Evolutionary conservation across 768 basidiomycete genomes (phyloP).

Genomic region (Guyanaporus albipodus): DNA sequence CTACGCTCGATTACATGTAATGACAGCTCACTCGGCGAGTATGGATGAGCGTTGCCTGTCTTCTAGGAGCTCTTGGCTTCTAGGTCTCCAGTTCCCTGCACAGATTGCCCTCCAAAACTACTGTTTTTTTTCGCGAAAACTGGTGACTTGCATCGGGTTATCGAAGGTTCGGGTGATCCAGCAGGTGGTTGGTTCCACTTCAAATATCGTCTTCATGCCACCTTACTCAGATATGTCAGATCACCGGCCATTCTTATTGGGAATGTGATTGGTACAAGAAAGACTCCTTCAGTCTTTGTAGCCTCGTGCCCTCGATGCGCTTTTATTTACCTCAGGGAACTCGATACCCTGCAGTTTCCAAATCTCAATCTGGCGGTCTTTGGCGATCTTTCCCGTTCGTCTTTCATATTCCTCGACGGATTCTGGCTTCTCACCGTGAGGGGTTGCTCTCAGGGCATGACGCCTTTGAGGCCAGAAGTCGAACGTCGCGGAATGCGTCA

Average conservation of each 20-base stretch:
- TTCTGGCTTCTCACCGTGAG: constrained; percentile 74
- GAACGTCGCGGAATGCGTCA: constrained; percentile 76
- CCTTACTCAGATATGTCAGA: constrained; percentile 2
- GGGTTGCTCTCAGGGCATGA: constrained; percentile 78
- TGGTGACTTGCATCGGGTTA: no score
- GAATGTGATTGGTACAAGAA: constrained; percentile 5
- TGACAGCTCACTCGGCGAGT: constrained; percentile 7
- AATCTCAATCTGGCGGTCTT: constrained; percentile 68
- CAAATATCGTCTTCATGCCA: neutral
- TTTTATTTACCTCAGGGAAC: constrained; percentile 30
- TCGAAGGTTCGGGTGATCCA: constrained; percentile 9
- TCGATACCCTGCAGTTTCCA: constrained; percentile 64
- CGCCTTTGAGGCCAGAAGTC: constrained; percentile 78
- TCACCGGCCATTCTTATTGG: neutral
- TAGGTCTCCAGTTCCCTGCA: no score
- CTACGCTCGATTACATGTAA: constrained; percentile 19
- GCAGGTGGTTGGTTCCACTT: constrained; percentile 6
- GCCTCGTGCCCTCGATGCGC: constrained; percentile 41
- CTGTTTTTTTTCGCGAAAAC: no score
- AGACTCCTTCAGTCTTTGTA: constrained; percentile 52
- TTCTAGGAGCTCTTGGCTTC: constrained; percentile 19
- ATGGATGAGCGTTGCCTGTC: constrained; percentile 12
- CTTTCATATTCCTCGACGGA: constrained; percentile 70
- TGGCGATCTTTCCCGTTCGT: constrained; percentile 60
- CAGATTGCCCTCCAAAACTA: no score